Base-by-base conservation (phyloP, 164 flowering plant species). In the Sedum album region DNA sequence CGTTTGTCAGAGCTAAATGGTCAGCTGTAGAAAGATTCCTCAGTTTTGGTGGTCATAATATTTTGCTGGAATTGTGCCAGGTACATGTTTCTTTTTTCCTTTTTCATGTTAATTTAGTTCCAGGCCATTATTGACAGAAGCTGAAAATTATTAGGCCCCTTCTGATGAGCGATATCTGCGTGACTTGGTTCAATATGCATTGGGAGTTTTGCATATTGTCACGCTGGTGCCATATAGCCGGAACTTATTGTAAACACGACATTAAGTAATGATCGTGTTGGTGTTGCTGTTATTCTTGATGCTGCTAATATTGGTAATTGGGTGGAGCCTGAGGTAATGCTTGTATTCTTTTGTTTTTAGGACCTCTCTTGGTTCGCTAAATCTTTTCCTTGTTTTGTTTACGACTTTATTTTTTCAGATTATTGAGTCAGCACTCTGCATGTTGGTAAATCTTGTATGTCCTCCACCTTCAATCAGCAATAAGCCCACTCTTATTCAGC, bases 401-500 rank as follows among this genome's bases (percentile, higher is more conserved):
- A n/a, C n/a, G n/a, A n/a, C n/a, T n/a, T n/a, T n/a, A n/a, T 60
- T 68, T 67, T 75, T 67, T 62, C 87, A 94, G 99, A 86, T 94
- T 60, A 85, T 90, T 80, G 93, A 90, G 72, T 88, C 95, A 57
- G 97, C 99, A 30, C 60, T 94, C 46, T 86, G 83, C 79, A 86
- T 94, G 66, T 71, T 94, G 60, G 86, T 91, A 61, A 91, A 91
- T 83, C 96, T 94, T 73, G 97, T 90, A 44, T 94, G 99, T 72
- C 97, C 99, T 66, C 96, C 99, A 66, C 97, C 99, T 71, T 90
- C 99, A 66, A 85, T 91, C 72, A 88, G 97, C 79, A 85, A 82
- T 67, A 94, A 85, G 73, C 85, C 93, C 26, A 72, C 89, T 70
- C 51, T 70, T 26, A 53, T 70, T 49, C 96, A 86, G 78, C 93